Percentiles rank a stretch among this genome's conserved stretches.
Evolutionary conservation across 257 asterid species (phyloP).

Genomic region (Primulina tabacum): DNA sequence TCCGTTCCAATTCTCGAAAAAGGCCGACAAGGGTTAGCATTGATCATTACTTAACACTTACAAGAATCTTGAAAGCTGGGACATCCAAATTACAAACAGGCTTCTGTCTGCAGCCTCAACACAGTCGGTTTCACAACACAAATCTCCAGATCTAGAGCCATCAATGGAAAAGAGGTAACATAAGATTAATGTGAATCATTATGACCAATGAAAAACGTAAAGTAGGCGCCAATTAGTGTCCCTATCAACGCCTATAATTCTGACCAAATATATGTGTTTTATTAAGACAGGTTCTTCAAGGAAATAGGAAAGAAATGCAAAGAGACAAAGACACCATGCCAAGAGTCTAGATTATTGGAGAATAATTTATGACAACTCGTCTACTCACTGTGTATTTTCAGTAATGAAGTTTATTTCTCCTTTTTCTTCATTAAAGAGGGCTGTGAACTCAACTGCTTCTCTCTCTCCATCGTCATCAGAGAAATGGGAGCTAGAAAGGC

Average conservation of each 20-base stretch:
- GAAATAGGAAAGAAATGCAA: constrained; percentile 7
- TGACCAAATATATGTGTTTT: constrained; percentile 32
- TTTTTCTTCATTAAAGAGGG: constrained; percentile 9
- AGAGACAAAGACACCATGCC: constrained; percentile 11
- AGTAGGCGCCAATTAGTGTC: constrained; percentile 57
- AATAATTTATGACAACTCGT: constrained; percentile 39
- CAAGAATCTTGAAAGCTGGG: constrained; percentile 20
- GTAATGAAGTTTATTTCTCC: constrained; percentile 20
- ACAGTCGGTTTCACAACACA: constrained; percentile 19
- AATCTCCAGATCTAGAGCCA: constrained; percentile 44
- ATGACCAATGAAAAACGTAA: constrained; percentile 32
- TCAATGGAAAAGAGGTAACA: constrained; percentile 23
- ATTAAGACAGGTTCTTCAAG: constrained; percentile 25
- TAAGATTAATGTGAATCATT: constrained; percentile 22
- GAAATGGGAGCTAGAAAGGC: neutral
- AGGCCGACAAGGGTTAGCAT: neutral
- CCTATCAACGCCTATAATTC: constrained; percentile 36
- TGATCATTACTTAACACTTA: constrained; percentile 27
- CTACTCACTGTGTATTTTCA: constrained; percentile 37
- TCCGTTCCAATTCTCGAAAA: constrained; percentile 20
- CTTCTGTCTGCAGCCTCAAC: constrained; percentile 21
- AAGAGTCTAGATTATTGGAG: constrained; percentile 26
- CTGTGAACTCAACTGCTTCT: constrained; percentile 9
- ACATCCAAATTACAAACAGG: constrained; percentile 31
- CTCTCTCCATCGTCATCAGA: constrained; percentile 12